Conservation (phyloP, 257 asterid genomes). For the Petunia secreta region DNA sequence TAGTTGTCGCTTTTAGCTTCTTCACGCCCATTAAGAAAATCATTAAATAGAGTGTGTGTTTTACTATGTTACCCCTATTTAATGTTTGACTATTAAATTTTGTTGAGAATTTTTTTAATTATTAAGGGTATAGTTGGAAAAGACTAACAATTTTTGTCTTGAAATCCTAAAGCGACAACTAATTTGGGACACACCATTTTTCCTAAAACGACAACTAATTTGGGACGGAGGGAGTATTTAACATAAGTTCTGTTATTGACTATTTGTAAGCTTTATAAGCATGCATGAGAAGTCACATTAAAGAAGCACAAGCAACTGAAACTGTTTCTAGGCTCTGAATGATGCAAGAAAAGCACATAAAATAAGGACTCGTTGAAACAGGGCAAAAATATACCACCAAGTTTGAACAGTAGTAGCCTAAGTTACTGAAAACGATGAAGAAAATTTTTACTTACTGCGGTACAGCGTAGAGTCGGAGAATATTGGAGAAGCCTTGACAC, state of each 20-base stretch:
- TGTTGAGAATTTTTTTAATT: too few relatives aligned
- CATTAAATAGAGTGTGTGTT: too few relatives aligned
- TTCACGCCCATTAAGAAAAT: too few relatives aligned
- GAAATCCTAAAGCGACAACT: too few relatives aligned
- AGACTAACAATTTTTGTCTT: too few relatives aligned
- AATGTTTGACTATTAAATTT: too few relatives aligned
- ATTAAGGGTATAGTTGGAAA: too few relatives aligned
- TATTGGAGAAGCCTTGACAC: constrained; percentile 91
- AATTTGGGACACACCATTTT: too few relatives aligned
- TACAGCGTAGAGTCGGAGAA: constrained; percentile 84
- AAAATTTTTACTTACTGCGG: constrained; percentile 65
- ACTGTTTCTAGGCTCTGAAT: neutral
- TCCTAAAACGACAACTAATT: too few relatives aligned
- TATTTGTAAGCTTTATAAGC: neutral
- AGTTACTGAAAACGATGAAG: neutral
- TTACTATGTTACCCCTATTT: too few relatives aligned
- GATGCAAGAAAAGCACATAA: neutral
- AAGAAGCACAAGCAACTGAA: neutral
- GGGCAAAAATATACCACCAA: neutral
- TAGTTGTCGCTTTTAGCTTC: too few relatives aligned
- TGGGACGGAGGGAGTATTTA: too few relatives aligned
- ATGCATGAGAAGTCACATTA: neutral
- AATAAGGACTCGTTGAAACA: neutral
- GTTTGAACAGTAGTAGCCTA: neutral
- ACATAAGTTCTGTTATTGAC: neutral